Base-by-base conservation (phyloP, 768 basidiomycete species). In the Brasilioporus rufonigricans region DNA sequence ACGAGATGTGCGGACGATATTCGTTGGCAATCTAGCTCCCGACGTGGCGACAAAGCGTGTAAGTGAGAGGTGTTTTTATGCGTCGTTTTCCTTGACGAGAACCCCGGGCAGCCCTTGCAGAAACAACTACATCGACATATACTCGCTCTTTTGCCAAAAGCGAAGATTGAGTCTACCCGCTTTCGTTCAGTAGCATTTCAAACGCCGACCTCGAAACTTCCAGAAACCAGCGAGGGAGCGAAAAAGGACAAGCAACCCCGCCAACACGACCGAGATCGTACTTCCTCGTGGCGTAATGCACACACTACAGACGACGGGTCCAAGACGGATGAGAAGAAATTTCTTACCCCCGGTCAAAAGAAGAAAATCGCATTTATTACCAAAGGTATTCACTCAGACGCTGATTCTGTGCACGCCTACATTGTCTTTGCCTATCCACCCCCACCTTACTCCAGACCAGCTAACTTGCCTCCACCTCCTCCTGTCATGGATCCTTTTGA, bases 141-240 rank as follows among this genome's bases (percentile, higher is more conserved):
- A 57, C 76, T 93, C 23, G 73, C 86, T 1, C 79, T 82, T 57
- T 77, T 91, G 14, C 85, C 90, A 4, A 71, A 77, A 0, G 84
- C 91, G 49, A 92, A 89, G 74, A 87, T 97, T 59, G 96, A 98
- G 65, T 94, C 93, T 5, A 80, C 85, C 24, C 91, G 96, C 40
- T 97, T 96, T 77, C 91, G 96, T 48, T 97, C 94, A 16, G 81
- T 97, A 47, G 87, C 94, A 1, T 98, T 98, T 76, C 85, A 90
- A 58, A 79, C 79, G 0, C 91, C 96, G 11, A 92, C 92, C 1
- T 70, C 86, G 12, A 79, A 83, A 58, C 75, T 86, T 18, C 78
- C 83, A 0, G 67, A 76, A 32, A 67, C 72, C 43, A 72, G 71
- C 26, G 66, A 64, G 14, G 59, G 63, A 18, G 65, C 68, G 19